Percentiles rank a stretch among this genome's conserved stretches.
Conservation (phyloP, 352 stramenopile genomes). For the Pythium myriotylum region DNA sequence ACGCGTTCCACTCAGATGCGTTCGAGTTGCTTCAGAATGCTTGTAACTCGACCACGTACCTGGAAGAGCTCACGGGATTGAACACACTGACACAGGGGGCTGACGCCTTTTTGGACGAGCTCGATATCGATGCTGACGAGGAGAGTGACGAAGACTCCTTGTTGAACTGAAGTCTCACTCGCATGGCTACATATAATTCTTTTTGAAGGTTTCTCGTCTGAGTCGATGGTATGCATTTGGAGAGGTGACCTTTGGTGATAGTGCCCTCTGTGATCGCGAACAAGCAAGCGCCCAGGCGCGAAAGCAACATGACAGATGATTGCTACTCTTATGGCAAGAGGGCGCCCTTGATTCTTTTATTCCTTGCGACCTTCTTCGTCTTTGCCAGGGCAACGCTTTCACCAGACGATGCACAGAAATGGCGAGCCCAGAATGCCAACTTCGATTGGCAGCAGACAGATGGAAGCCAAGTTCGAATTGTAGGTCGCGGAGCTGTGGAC, state of each 20-base stretch:
- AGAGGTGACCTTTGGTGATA: constrained; percentile 26
- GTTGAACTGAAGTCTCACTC: constrained; percentile 2
- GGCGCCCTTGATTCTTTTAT: no score
- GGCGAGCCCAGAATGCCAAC: constrained; percentile 36
- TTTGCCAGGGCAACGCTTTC: constrained; percentile 24
- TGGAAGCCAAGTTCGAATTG: constrained; percentile 40
- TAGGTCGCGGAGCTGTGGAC: constrained; percentile 42
- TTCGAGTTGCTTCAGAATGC: constrained; percentile 59
- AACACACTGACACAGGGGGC: constrained; percentile 58
- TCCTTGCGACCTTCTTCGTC: not conserved
- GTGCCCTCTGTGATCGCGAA: not conserved
- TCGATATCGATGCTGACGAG: constrained; percentile 65
- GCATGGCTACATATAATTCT: constrained; percentile 27
- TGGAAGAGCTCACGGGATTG: constrained; percentile 82
- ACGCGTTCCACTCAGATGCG: constrained; percentile 68
- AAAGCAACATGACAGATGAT: not conserved
- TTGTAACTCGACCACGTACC: constrained; percentile 70
- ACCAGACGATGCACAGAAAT: constrained; percentile 42
- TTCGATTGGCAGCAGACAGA: constrained; percentile 66
- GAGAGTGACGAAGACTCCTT: constrained; percentile 42
- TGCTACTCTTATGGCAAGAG: no score
- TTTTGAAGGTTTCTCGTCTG: constrained; percentile 13
- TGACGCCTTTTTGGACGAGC: constrained; percentile 62
- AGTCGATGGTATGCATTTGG: constrained; percentile 21
- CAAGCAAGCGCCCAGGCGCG: no score